These are phyloP conservation scores for Colletotrichum zoysiae DNA, from an alignment of 2,329 filamentous ascomycete genomes.

Conservation along the genomic window DNA sequence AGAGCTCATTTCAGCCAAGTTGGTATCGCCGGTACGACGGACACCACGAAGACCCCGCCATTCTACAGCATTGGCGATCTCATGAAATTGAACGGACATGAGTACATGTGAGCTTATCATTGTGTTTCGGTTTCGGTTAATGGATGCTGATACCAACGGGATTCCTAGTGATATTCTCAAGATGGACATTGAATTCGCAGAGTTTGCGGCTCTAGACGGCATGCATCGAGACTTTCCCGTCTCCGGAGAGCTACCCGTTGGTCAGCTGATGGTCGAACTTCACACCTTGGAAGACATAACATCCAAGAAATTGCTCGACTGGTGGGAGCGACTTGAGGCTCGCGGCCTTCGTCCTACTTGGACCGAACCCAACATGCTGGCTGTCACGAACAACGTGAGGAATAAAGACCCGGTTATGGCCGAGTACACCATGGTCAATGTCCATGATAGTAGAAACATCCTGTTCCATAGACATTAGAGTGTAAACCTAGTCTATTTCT, in stretches of 20 bases:
- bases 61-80: slow-evolving; percentile 51
- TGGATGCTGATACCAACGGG: too few relatives aligned
- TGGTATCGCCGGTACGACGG: slow-evolving; percentile 48
- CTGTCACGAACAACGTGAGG: slow-evolving; percentile 28
- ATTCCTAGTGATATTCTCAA: slow-evolving; percentile 8
- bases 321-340: slow-evolving; percentile 43
- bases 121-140: too few relatives aligned
- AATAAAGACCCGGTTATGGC: not conserved
- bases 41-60: slow-evolving; percentile 45
- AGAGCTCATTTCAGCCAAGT: slow-evolving; percentile 50
- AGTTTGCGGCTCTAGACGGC: not conserved
- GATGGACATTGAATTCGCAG: slow-evolving; percentile 49
- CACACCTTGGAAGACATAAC: slow-evolving; percentile 12
- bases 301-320: slow-evolving; percentile 35
- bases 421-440: not conserved
- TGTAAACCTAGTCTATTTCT: too few relatives aligned
- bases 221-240: not conserved
- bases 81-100: slow-evolving; percentile 53
- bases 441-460: not conserved
- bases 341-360: slow-evolving; percentile 43
- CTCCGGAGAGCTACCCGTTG: slow-evolving; percentile 34
- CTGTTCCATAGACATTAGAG: not conserved
- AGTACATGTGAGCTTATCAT: slow-evolving; percentile 46
- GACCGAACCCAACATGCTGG: slow-evolving; percentile 44
- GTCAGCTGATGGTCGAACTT: slow-evolving; percentile 42